phyloP scores from a whole-genome alignment of 1,139 yeast species.

The Blastobotrys capitulatus region DNA sequence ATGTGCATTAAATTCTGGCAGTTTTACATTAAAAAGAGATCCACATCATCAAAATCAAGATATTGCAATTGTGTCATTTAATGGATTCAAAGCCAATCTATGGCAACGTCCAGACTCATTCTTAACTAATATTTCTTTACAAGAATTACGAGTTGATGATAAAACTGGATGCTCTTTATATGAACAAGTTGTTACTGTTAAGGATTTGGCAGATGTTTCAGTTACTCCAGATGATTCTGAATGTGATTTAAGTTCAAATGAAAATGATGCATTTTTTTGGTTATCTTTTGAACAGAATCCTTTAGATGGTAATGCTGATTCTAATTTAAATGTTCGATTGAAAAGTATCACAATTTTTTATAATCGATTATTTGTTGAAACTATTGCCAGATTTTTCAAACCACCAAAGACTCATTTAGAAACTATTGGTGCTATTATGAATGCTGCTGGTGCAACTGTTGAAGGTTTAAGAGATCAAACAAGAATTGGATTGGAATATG shows the following conservation, averaged over 20 bases:
- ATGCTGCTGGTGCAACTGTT: constrained; percentile 92
- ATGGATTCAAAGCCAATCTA: constrained; percentile 71
- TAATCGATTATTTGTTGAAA: constrained; percentile 75
- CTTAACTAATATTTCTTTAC: constrained; percentile 62
- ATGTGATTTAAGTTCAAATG: constrained; percentile 18
- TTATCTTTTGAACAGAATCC: constrained; percentile 84
- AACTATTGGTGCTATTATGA: constrained; percentile 86
- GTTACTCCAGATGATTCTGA: constrained; percentile 16
- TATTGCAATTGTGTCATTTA: constrained; percentile 75
- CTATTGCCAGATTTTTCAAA: constrained; percentile 64
- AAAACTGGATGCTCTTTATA: constrained; percentile 70
- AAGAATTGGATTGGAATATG: constrained; percentile 86
- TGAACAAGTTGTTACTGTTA: constrained; percentile 85
- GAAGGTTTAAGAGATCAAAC: constrained; percentile 89
- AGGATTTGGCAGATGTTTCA: constrained; percentile 40
- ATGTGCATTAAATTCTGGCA: constrained; percentile 71
- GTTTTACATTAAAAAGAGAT: constrained; percentile 51
- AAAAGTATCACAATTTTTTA: constrained; percentile 87
- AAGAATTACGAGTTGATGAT: constrained; percentile 82
- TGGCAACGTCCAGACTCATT: constrained; percentile 78
- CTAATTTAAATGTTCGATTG: constrained; percentile 64
- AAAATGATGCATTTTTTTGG: constrained; percentile 65
- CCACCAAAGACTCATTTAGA: constrained; percentile 86
- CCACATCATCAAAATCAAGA: constrained; percentile 34
- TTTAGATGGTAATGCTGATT: constrained; percentile 75